Percentiles rank a stretch among this genome's conserved stretches.
phyloP scores from a whole-genome alignment of 202 grass and related monocot genomes.

The Brachypodium distachyon region DNA sequence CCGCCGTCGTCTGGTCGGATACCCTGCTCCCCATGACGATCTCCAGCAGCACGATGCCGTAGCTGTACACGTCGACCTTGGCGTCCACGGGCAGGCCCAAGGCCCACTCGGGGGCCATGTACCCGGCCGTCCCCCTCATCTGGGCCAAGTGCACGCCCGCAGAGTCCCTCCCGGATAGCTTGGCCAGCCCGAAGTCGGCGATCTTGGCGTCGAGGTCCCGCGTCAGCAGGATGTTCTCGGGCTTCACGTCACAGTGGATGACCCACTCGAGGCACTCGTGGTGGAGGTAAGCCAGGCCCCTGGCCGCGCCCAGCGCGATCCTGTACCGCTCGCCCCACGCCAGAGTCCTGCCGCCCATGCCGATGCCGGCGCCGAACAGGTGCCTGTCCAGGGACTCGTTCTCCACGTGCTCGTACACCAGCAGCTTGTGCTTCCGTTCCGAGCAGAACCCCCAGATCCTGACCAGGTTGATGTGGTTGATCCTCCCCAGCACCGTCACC shows the following conservation, averaged over 20 bases:
- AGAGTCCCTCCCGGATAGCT: conserved; percentile 13
- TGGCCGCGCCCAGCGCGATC: conserved; percentile 28
- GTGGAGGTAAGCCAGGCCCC: conserved; percentile 38
- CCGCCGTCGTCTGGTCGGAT: not conserved
- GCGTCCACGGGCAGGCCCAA: conserved; percentile 22
- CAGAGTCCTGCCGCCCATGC: not conserved
- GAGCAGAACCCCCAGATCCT: conserved; percentile 35
- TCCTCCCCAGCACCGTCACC: conserved; percentile 11
- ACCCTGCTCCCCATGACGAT: conserved; percentile 23
- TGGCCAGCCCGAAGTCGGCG: conserved; percentile 42
- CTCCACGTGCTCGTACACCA: conserved; percentile 27
- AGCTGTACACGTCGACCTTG: conserved; percentile 68
- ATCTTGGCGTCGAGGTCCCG: conserved; percentile 42
- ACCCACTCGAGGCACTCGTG: conserved; percentile 55
- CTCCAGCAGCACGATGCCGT: conserved; percentile 42
- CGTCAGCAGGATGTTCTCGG: conserved; percentile 40
- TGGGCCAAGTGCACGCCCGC: not conserved
- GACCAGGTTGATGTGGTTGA: conserved; percentile 38
- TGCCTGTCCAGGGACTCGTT: conserved; percentile 23
- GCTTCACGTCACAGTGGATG: conserved; percentile 45
- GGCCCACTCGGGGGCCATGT: conserved; percentile 51
- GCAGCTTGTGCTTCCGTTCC: not conserved
- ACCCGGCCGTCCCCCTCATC: conserved; percentile 33
- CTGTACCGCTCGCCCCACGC: conserved; percentile 30
- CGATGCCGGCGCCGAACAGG: not conserved